Evolutionary conservation across 2,329 filamentous ascomycete species (phyloP), one percentile per base, ranked within the genome.

Genomic region (Myrmaecium sp.): DNA sequence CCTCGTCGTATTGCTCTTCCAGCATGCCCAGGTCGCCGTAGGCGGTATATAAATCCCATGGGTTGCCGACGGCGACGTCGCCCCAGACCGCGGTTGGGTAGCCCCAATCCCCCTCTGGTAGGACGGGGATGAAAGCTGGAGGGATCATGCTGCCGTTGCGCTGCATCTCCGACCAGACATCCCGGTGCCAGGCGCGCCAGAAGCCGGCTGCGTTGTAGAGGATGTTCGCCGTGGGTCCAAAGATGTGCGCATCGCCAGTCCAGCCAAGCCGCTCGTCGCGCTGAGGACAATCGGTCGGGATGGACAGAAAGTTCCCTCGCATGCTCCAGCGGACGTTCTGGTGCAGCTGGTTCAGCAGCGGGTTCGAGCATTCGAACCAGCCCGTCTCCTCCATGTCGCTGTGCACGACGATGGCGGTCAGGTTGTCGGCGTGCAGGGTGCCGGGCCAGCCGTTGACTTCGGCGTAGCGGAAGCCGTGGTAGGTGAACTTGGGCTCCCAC

Each of bases 281-380:
- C 33, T 68, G 62, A 0, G 64, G 64, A 34, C 64, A 69, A 36
- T 73, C 68, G 0, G 66, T 71, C 0, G 66, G 66, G 0, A 71
- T 43, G 0, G 55, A 58, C 3, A 71, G 35, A 35, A 73, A 71
- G 35, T 72, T 73, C 1, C 65, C 65, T 15, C 57, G 55, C 58
- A 69, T 68, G 4, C 57, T 58, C 67, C 67, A 71, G 16, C 49
- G 38, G 0, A 64, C 54, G 28, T 73, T 73, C 1, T 53, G 28
- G 33, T 71, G 60, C 4, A 74, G 54, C 23, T 60, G 47, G 35
- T 69, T 72, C 14, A 73, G 34, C 3, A 59, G 43, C 0, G 36
- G 24, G 25, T 72, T 43, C 0, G 66, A 72, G 30, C 60, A 68
- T 6, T 53, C 39, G 25, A 71, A 69, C 30, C 40, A 52, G 0